phyloP scores from a whole-genome alignment of 768 basidiomycete genomes.

The Hemileccinum impolitum region DNA sequence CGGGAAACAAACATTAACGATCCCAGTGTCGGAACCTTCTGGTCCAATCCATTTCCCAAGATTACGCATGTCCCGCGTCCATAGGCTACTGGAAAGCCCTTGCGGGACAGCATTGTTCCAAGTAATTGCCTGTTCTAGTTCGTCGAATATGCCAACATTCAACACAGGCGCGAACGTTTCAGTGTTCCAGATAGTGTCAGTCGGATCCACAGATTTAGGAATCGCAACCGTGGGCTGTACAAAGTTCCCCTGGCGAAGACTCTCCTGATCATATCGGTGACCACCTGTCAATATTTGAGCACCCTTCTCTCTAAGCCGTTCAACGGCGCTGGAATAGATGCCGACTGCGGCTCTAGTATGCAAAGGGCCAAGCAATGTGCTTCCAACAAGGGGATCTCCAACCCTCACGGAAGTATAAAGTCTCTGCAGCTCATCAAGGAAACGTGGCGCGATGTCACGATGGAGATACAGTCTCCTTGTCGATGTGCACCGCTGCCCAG shows the following conservation, averaged over 20 bases:
- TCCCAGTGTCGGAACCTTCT: conserved; percentile 84
- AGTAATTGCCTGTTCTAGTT: conserved; percentile 79
- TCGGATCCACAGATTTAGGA: conserved; percentile 53
- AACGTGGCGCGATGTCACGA: conserved; percentile 67
- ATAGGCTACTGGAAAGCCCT: conserved; percentile 89
- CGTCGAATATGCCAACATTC: conserved; percentile 82
- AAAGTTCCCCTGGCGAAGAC: conserved; percentile 72
- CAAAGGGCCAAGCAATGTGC: conserved; percentile 82
- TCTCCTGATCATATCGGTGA: conserved; percentile 45
- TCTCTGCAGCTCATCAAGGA: conserved; percentile 69
- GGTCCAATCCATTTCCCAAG: conserved; percentile 93
- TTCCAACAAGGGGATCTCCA: conserved; percentile 78
- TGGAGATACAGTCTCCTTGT: conserved; percentile 91
- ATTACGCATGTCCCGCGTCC: conserved; percentile 81
- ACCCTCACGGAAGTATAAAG: conserved; percentile 70
- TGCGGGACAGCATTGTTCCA: conserved; percentile 91
- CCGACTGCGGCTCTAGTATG: conserved; percentile 71
- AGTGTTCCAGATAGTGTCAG: conserved; percentile 64
- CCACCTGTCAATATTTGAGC: conserved; percentile 82
- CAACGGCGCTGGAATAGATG: conserved; percentile 59
- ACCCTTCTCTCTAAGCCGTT: conserved; percentile 56
- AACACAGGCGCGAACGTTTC: conserved; percentile 91
- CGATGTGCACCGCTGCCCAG: conserved; percentile 79
- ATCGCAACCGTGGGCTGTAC: conserved; percentile 85
- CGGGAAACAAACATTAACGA: conserved; percentile 70